Evolutionary conservation across 2,329 filamentous ascomycete species (phyloP).

Genomic region (Botrytis cinerea): DNA sequence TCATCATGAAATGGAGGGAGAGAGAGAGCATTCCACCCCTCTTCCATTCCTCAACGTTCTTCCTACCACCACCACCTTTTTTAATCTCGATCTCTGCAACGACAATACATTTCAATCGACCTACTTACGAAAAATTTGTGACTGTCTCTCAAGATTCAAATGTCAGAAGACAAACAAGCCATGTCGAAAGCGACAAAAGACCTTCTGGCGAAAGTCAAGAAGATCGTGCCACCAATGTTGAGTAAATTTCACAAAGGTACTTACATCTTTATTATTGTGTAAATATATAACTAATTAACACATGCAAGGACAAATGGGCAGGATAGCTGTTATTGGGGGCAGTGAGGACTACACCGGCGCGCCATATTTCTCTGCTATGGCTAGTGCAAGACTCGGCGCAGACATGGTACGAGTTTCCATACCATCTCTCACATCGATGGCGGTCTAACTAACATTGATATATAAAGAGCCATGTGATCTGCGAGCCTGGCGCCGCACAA

Average conservation of each 20-base stretch:
- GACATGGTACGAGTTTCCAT: conserved; percentile 68
- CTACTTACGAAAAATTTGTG: not conserved
- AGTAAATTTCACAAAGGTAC: conserved; percentile 94
- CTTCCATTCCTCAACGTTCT: not conserved
- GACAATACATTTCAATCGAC: not conserved
- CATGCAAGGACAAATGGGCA: conserved; percentile 78
- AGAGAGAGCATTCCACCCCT: not conserved
- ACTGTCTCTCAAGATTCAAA: conserved; percentile 24
- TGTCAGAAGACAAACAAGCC: conserved; percentile 42
- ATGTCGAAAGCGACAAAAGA: conserved; percentile 74
- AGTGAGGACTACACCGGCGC: conserved; percentile 96
- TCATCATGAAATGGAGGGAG: conserved; percentile 2
- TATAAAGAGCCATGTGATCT: conserved; percentile 84
- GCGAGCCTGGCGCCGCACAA: conserved; percentile 80
- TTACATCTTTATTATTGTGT: not conserved
- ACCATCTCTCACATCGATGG: not conserved
- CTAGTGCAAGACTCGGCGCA: conserved; percentile 83
- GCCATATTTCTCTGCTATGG: conserved; percentile 97
- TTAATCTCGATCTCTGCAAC: not conserved
- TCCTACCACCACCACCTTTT: not conserved
- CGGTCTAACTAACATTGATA: conserved; percentile 7
- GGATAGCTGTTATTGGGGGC: conserved; percentile 91
- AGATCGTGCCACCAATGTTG: conserved; percentile 91
- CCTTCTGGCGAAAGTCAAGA: conserved; percentile 77
- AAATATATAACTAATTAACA: conserved; percentile 22